Base-by-base conservation (phyloP, 192 early-diverging fungal species). In the Podila horticola region DNA sequence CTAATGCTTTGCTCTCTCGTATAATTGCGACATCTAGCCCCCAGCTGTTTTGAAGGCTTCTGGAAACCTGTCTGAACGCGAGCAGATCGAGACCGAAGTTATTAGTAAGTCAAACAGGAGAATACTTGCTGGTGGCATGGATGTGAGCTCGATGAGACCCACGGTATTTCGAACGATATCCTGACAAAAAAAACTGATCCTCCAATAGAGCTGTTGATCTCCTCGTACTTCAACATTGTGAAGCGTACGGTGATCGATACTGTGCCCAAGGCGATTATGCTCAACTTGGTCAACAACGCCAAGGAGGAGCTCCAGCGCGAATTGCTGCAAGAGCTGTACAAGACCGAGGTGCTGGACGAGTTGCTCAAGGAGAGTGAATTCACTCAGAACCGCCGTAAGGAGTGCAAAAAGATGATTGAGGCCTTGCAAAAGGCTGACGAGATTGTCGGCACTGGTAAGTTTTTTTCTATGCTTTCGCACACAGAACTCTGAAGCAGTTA, bases 391-490 rank as follows among this genome's bases (percentile, higher is more conserved):
- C 89, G 97, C 72, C 90, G 98, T 68, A 90, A 90, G 74, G 98
- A 99, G 83, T 98, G 97, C 90, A 95, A 94, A 83, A 97, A 96
- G 89, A 99, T 99, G 98, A 97, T 99, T 83, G 95, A 94, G 31
- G 94, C 94, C 22, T 81, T 94, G 51, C 91, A 93, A 77, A 94
- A 88, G 82, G 94, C 94, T 24, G 94, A 95, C 74, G 93, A 94
- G 84, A 81, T 81, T 69, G 77, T 81, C 34, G 62, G 71, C 30
- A 65, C 77, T 58, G 77, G 70, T 72, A 72, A 57, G 69, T 49
- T 26, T 67, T 20, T 51, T 22, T 38, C 26, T 22, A n/a, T 52
- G 17, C n/a, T 52, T n/a, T n/a, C 19, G 8, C 0, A 22, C 29
- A 36, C 34, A 10, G 0, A 36, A 10, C 11, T 36, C 34, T 36